Conservation (phyloP, 1,284 basidiomycete species). For the Psilocybe mexicana region DNA sequence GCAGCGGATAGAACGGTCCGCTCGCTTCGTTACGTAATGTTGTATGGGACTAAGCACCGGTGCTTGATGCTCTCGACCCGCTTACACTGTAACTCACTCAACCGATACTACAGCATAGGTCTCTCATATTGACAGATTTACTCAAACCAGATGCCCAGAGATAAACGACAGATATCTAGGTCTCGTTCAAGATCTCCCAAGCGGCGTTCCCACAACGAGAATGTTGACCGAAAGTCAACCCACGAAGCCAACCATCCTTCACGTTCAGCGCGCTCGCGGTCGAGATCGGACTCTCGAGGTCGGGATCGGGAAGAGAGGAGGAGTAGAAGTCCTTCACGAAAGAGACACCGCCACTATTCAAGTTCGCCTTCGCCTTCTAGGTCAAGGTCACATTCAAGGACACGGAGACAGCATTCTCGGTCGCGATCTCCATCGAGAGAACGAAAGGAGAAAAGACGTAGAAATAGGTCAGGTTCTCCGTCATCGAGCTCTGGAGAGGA, state of each 20-base stretch:
- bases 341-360: conserved; percentile 11
- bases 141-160: conserved; percentile 17
- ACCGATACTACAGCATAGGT: no score
- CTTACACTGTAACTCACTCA: no score
- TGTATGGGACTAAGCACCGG: no score
- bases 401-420: conserved; percentile 14
- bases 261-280: conserved; percentile 25
- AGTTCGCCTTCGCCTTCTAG: conserved; percentile 12
- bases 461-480: conserved; percentile 35
- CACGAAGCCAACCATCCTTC: conserved; percentile 11
- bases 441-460: conserved; percentile 33
- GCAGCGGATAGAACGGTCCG: no score
- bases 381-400: conserved; percentile 12
- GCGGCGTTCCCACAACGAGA: conserved; percentile 17
- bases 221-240: conserved; percentile 7
- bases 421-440: conserved; percentile 34
- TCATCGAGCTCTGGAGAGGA: conserved; percentile 41
- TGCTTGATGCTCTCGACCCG: no score
- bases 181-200: conserved; percentile 27
- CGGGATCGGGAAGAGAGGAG: conserved; percentile 16
- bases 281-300: conserved; percentile 18
- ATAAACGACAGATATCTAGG: conserved; percentile 21
- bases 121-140: no score
- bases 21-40: no score
- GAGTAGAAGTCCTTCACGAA: conserved; percentile 15